Percentiles rank a stretch among this genome's conserved stretches.
Conservation (phyloP, 768 basidiomycete genomes). For the Lactarius sp. region DNA sequence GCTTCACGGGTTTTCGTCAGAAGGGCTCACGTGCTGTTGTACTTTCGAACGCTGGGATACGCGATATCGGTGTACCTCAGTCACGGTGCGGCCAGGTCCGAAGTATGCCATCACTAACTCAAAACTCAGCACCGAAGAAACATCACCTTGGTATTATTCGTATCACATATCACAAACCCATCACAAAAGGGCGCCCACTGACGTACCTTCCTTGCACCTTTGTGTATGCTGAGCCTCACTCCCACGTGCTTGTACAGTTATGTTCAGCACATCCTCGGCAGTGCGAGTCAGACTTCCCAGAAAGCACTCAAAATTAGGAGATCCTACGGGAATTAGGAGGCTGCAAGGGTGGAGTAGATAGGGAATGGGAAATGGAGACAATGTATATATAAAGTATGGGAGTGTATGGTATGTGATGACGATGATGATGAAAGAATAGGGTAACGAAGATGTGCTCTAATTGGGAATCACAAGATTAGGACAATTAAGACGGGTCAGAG, state of each 20-base stretch:
- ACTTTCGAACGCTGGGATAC: not conserved
- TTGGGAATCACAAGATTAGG: slow-evolving; percentile 7
- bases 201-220: not conserved
- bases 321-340: slow-evolving; percentile 6
- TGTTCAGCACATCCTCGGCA: slow-evolving; percentile 5
- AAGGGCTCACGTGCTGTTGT: not conserved
- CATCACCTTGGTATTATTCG: not conserved
- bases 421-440: not conserved
- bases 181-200: not conserved
- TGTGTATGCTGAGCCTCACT: not conserved
- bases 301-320: slow-evolving; percentile 2
- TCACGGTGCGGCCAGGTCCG: not conserved
- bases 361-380: not conserved
- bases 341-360: not conserved
- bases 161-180: not conserved
- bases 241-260: not conserved
- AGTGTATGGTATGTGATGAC: not conserved
- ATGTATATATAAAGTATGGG: slow-evolving; percentile 6
- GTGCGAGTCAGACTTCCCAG: not conserved
- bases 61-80: not conserved
- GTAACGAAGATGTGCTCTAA: slow-evolving; percentile 15
- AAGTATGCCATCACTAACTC: slow-evolving; percentile 3
- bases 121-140: not conserved
- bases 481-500: not conserved
- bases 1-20: slow-evolving; percentile 1